These are phyloP conservation scores for Botrytis cinerea DNA, from an alignment of 2,329 filamentous ascomycete genomes.

Conservation along the genomic window DNA sequence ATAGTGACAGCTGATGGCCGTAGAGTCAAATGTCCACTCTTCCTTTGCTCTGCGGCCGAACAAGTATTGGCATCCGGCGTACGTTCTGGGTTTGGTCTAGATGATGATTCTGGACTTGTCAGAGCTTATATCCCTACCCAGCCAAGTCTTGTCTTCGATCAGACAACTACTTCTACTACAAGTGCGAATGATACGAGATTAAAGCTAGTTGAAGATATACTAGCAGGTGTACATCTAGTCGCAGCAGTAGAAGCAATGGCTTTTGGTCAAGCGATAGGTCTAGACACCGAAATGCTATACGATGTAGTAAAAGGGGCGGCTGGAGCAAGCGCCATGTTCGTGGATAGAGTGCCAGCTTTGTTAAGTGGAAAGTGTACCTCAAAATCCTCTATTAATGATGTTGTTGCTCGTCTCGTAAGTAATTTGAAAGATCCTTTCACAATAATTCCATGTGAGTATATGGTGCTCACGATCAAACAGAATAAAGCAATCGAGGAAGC, in stretches of 20 bases:
- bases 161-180: slow-evolving; percentile 26
- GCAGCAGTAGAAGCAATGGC: slow-evolving; percentile 58
- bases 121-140: slow-evolving; percentile 33
- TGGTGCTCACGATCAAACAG: slow-evolving; percentile 39
- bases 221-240: slow-evolving; percentile 56
- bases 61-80: slow-evolving; percentile 38
- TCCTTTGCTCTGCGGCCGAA: slow-evolving; percentile 43
- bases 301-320: slow-evolving; percentile 49
- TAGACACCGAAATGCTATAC: slow-evolving; percentile 52
- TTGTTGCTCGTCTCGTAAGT: slow-evolving; percentile 42
- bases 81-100: slow-evolving; percentile 22
- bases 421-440: too few species aligned
- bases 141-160: slow-evolving; percentile 31
- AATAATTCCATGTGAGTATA: neutral
- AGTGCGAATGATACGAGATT: slow-evolving; percentile 35
- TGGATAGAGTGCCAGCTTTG: slow-evolving; percentile 44
- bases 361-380: slow-evolving; percentile 43
- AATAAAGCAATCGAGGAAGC: slow-evolving; percentile 40
- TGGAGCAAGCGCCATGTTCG: slow-evolving; percentile 45
- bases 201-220: slow-evolving; percentile 59
- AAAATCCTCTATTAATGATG: slow-evolving; percentile 43
- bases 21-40: slow-evolving; percentile 42
- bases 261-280: slow-evolving; percentile 53
- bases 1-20: slow-evolving; percentile 42
- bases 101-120: slow-evolving; percentile 35